Percentiles rank a stretch among this genome's conserved stretches.
Conservation (phyloP, 495 filamentous ascomycete species). For the Lindgomyces ingoldianus region DNA sequence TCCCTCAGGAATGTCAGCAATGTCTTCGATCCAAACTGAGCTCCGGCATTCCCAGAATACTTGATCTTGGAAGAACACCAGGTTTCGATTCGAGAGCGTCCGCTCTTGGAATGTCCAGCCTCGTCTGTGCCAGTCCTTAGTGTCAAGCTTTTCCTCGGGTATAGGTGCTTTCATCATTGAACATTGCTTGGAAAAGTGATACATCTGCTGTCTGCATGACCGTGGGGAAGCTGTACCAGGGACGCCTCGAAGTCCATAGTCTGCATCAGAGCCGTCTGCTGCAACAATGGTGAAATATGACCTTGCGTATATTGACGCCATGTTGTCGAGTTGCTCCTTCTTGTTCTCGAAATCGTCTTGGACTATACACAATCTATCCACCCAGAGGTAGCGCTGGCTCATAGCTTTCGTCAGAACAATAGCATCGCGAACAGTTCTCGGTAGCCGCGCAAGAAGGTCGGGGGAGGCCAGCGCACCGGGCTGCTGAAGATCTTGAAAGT, state of each 20-base stretch:
- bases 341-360: neutral
- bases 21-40: neutral
- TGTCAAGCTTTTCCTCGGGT: neutral
- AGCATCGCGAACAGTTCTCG: neutral
- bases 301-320: neutral
- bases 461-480: neutral
- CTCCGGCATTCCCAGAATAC: neutral
- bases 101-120: neutral
- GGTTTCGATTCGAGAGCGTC: neutral
- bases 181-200: neutral
- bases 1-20: neutral
- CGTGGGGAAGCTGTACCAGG: neutral
- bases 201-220: neutral
- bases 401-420: neutral
- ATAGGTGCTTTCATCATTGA: neutral
- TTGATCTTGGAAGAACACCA: neutral
- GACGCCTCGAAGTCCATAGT: neutral
- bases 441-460: neutral
- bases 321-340: neutral
- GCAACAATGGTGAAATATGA: neutral
- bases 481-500: neutral
- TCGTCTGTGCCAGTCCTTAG: neutral
- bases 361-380: neutral
- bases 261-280: neutral
- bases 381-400: neutral